Evolutionary conservation across 352 stramenopile genomes (phyloP).

Genomic region (Phytophthora ramorum): DNA sequence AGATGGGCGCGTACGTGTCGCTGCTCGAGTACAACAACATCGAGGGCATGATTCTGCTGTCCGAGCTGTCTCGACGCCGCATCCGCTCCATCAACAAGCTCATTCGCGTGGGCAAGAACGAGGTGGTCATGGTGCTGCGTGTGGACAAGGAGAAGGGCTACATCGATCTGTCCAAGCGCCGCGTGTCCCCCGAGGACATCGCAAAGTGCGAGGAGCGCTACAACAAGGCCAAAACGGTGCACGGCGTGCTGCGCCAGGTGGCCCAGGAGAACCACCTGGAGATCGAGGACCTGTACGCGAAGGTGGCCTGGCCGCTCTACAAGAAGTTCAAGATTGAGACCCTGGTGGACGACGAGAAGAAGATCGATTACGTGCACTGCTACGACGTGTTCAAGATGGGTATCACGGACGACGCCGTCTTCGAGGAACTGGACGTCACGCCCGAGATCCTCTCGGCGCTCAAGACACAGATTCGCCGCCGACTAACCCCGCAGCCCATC

Average conservation of each 20-base stretch:
- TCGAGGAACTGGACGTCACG: slow-evolving; percentile 92
- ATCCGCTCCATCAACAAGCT: slow-evolving; percentile 99
- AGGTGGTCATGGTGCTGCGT: slow-evolving; percentile 99
- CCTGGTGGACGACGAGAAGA: slow-evolving; percentile 80
- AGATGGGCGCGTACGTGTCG: slow-evolving; percentile 99
- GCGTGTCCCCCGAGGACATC: slow-evolving; percentile 99
- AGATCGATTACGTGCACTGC: slow-evolving; percentile 95
- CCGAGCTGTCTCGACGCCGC: slow-evolving; percentile 97
- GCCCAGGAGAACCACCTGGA: slow-evolving; percentile 78
- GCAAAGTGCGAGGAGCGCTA: slow-evolving; percentile 98
- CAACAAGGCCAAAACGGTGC: slow-evolving; percentile 99
- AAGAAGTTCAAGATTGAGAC: slow-evolving; percentile 95
- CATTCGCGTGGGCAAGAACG: slow-evolving; percentile 99
- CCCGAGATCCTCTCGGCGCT: slow-evolving; percentile 90
- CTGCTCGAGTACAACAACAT: slow-evolving; percentile 99
- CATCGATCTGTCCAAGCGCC: slow-evolving; percentile 99
- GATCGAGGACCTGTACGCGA: slow-evolving; percentile 87
- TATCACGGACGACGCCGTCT: slow-evolving; percentile 92
- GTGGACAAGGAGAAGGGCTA: slow-evolving; percentile 99
- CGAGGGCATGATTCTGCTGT: slow-evolving; percentile 99
- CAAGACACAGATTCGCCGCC: slow-evolving; percentile 96
- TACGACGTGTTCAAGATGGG: slow-evolving; percentile 99
- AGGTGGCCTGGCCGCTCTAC: slow-evolving; percentile 98
- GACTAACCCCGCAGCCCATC: slow-evolving; percentile 98
- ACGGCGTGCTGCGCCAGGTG: slow-evolving; percentile 93